phyloP scores from a whole-genome alignment of 2,329 filamentous ascomycete species.

The Dothideomycetes sp. region DNA sequence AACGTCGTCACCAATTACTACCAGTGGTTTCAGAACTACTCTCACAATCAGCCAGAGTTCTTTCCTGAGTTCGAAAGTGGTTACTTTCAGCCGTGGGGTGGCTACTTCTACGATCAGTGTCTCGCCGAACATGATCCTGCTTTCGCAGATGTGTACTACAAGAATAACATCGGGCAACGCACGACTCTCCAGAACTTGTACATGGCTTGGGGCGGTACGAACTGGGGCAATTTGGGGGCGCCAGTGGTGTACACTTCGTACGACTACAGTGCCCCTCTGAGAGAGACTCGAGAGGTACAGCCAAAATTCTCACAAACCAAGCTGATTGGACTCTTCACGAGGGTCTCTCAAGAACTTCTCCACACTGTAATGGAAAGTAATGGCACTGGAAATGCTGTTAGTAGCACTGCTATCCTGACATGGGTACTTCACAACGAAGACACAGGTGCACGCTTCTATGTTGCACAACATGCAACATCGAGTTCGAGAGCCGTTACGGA shows the following conservation, averaged over 20 bases:
- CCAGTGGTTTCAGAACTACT: slow-evolving; percentile 25
- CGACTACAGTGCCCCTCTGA: slow-evolving; percentile 53
- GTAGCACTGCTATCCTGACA: slow-evolving; percentile 38
- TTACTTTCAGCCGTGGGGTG: slow-evolving; percentile 51
- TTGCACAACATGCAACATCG: slow-evolving; percentile 44
- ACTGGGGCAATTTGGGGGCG: slow-evolving; percentile 48
- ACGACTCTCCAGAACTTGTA: slow-evolving; percentile 51
- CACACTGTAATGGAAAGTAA: slow-evolving; percentile 42
- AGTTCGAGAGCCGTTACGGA: slow-evolving; percentile 39
- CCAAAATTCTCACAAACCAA: slow-evolving; percentile 56
- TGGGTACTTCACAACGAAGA: slow-evolving; percentile 49
- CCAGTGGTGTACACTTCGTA: slow-evolving; percentile 49
- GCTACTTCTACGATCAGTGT: slow-evolving; percentile 38
- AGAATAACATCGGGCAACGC: slow-evolving; percentile 49
- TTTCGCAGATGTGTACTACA: slow-evolving; percentile 55
- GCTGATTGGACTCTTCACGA: slow-evolving; percentile 48
- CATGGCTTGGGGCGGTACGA: slow-evolving; percentile 55
- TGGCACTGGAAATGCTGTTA: slow-evolving; percentile 35
- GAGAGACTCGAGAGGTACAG: slow-evolving; percentile 46
- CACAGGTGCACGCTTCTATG: slow-evolving; percentile 48
- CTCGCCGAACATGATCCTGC: slow-evolving; percentile 42
- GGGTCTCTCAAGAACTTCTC: slow-evolving; percentile 45
- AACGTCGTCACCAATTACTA: slow-evolving; percentile 40
- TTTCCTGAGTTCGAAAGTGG: slow-evolving; percentile 52
- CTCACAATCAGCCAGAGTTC: slow-evolving; percentile 40